Percentiles rank a stretch among this genome's conserved stretches.
phyloP scores from a whole-genome alignment of 2,329 filamentous ascomycete species.

The Calcarisporium arbuscula region DNA sequence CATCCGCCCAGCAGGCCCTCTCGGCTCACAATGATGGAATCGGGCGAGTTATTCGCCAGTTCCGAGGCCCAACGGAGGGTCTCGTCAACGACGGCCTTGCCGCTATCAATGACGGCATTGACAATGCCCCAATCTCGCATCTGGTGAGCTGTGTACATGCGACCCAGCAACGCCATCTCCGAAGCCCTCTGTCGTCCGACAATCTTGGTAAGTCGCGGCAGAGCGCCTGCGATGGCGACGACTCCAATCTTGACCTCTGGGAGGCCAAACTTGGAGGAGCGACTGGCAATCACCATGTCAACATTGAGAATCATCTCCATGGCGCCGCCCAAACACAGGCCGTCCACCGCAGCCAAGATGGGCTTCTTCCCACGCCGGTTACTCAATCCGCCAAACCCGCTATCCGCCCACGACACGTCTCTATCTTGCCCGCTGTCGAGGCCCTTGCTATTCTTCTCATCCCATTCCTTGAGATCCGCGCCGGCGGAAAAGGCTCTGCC shows the following conservation, averaged over 20 bases:
- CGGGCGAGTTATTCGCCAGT: constrained; percentile 64
- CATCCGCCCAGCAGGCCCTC: constrained; percentile 67
- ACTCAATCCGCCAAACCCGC: constrained; percentile 60
- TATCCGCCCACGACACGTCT: constrained; percentile 25
- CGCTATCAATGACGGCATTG: constrained; percentile 51
- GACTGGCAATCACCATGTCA: constrained; percentile 62
- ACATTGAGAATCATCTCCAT: constrained; percentile 71
- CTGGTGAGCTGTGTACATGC: constrained; percentile 51
- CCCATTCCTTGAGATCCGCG: constrained; percentile 62
- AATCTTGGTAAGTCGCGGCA: constrained; percentile 59
- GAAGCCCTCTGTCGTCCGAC: constrained; percentile 64
- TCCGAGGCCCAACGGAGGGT: constrained; percentile 55
- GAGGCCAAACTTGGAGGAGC: constrained; percentile 55
- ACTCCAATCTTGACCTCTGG: constrained; percentile 69
- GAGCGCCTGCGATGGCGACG: constrained; percentile 62
- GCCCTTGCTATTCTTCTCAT: constrained; percentile 29
- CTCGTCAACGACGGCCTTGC: constrained; percentile 43
- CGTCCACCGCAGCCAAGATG: constrained; percentile 70
- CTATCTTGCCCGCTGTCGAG: constrained; percentile 3
- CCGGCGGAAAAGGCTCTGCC: constrained; percentile 63
- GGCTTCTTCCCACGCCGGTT: constrained; percentile 66
- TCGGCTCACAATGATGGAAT: constrained; percentile 67
- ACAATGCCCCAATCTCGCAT: constrained; percentile 62
- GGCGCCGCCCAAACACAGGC: constrained; percentile 67
- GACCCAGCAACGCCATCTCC: constrained; percentile 63